phyloP scores from a whole-genome alignment of 2,329 filamentous ascomycete species.

The Biscogniauxia sp. region DNA sequence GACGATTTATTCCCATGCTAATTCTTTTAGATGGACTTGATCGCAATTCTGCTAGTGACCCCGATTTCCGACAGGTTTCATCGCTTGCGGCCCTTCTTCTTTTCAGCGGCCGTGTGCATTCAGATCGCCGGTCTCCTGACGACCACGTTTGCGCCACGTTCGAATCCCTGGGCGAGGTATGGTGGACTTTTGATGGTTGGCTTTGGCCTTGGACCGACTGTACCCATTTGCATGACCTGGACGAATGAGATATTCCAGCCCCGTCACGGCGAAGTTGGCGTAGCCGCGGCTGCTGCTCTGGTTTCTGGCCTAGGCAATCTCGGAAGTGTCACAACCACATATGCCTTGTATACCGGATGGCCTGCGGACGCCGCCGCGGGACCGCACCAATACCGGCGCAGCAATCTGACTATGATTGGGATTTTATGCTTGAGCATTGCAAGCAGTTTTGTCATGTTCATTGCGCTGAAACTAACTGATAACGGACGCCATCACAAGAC shows the following conservation, averaged over 20 bases:
- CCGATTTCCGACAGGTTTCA: slow-evolving; percentile 88
- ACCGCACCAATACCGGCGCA: slow-evolving; percentile 71
- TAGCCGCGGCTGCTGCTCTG: slow-evolving; percentile 79
- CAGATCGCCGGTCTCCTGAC: slow-evolving; percentile 80
- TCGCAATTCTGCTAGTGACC: slow-evolving; percentile 81
- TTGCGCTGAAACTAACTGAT: slow-evolving; percentile 59
- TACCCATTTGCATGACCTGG: slow-evolving; percentile 94
- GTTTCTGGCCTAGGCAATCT: slow-evolving; percentile 86
- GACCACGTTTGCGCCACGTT: slow-evolving; percentile 68
- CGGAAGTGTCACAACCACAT: slow-evolving; percentile 82
- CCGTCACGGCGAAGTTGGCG: slow-evolving; percentile 85
- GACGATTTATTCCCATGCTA: slow-evolving; percentile 6
- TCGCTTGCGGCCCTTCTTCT: slow-evolving; percentile 74
- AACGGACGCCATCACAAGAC: slow-evolving; percentile 51
- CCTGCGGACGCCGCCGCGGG: slow-evolving; percentile 69
- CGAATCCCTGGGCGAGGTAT: slow-evolving; percentile 78
- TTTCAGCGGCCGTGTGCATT: slow-evolving; percentile 70
- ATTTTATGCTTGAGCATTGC: slow-evolving; percentile 77
- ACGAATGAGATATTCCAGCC: slow-evolving; percentile 86
- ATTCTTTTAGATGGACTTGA: slow-evolving; percentile 69
- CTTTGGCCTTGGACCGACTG: slow-evolving; percentile 85
- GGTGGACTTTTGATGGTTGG: slow-evolving; percentile 86
- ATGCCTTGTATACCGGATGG: slow-evolving; percentile 88
- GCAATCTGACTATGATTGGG: slow-evolving; percentile 84
- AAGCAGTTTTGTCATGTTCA: slow-evolving; percentile 66